A percentile compares a stretch with the other conserved stretches of the same genome.
Conservation (phyloP, 352 stramenopile species). For the Pythium aphanidermatum region DNA sequence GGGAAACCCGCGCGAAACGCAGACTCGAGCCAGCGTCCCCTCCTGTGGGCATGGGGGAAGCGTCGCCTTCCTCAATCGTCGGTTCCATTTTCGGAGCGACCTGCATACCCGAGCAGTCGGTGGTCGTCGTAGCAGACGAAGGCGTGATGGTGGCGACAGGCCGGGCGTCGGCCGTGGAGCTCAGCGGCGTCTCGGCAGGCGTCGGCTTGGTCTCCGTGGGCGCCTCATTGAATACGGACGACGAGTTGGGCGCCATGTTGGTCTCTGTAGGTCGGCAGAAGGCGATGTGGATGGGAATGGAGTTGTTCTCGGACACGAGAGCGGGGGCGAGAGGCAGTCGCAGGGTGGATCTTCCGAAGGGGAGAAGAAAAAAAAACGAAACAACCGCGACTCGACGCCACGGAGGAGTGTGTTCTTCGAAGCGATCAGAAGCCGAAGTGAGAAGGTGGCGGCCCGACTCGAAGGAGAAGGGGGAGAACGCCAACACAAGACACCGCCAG, state of each 20-base stretch:
- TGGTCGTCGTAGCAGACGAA: constrained; percentile 14
- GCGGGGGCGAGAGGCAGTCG: constrained; percentile 32
- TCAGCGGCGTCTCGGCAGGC: constrained; percentile 29
- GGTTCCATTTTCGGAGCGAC: constrained; percentile 24
- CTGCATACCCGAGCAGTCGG: constrained; percentile 25
- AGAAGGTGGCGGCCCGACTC: background rate
- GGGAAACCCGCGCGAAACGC: constrained; percentile 36
- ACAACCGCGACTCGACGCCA: background rate
- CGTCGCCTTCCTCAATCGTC: constrained; percentile 12
- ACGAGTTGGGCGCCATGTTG: constrained; percentile 56
- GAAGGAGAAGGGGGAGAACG: background rate
- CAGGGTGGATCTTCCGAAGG: constrained; percentile 11
- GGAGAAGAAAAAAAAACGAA: constrained; percentile 11
- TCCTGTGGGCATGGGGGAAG: constrained; percentile 16
- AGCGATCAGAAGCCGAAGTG: constrained; percentile 32
- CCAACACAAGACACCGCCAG: no score
- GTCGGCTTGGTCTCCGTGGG: constrained; percentile 28
- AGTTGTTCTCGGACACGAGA: constrained; percentile 11
- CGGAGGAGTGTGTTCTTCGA: constrained; percentile 14
- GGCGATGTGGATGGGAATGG: background rate
- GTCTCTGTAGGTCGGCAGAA: background rate
- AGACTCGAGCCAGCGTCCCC: constrained; percentile 10
- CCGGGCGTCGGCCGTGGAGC: constrained; percentile 21
- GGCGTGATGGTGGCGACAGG: constrained; percentile 20
- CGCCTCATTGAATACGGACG: constrained; percentile 55